Evolutionary conservation across 768 basidiomycete species (phyloP).

Genomic region (Tricholoma hemisulphureum): DNA sequence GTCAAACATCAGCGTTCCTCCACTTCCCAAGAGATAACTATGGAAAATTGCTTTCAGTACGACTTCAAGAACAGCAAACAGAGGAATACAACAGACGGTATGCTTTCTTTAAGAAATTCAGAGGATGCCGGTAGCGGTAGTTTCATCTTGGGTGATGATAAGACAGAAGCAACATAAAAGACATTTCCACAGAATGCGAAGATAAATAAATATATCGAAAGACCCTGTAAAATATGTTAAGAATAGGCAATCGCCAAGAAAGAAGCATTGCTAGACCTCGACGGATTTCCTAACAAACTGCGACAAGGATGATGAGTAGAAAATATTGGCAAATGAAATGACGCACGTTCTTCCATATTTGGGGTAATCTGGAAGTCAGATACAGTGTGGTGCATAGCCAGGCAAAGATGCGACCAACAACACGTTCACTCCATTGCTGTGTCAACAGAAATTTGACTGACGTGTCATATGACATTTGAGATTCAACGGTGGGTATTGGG

Average conservation of each 20-base stretch:
- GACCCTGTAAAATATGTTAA: slow-evolving; percentile 52
- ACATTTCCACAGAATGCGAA: slow-evolving; percentile 93
- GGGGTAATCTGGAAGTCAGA: slow-evolving; percentile 89
- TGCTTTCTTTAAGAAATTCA: slow-evolving; percentile 72
- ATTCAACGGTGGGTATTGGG: slow-evolving; percentile 14
- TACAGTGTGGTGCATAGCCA: slow-evolving; percentile 95
- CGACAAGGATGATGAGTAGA: slow-evolving; percentile 4
- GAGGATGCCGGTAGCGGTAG: slow-evolving; percentile 59
- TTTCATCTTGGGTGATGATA: slow-evolving; percentile 67
- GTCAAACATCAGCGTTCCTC: slow-evolving; percentile 91
- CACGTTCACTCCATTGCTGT: slow-evolving; percentile 46
- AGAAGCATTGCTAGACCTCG: slow-evolving; percentile 47
- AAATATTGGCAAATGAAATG: slow-evolving; percentile 1
- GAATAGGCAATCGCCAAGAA: neutral
- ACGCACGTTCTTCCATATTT: slow-evolving; percentile 99
- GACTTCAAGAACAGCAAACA: neutral
- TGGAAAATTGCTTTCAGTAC: slow-evolving; percentile 1
- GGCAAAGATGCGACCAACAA: slow-evolving; percentile 88
- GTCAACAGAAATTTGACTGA: neutral
- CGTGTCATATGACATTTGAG: neutral
- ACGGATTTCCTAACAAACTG: slow-evolving; percentile 90
- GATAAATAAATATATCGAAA: slow-evolving; percentile 91
- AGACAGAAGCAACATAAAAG: slow-evolving; percentile 88
- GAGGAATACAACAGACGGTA: slow-evolving; percentile 61
- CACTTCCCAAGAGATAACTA: slow-evolving; percentile 88